A percentile compares a stretch with the other conserved stretches of the same genome.
These are phyloP conservation scores for Schoenoplectus tabernaemontani DNA, from an alignment of 202 grass and related monocot genomes.

Conservation along the genomic window DNA sequence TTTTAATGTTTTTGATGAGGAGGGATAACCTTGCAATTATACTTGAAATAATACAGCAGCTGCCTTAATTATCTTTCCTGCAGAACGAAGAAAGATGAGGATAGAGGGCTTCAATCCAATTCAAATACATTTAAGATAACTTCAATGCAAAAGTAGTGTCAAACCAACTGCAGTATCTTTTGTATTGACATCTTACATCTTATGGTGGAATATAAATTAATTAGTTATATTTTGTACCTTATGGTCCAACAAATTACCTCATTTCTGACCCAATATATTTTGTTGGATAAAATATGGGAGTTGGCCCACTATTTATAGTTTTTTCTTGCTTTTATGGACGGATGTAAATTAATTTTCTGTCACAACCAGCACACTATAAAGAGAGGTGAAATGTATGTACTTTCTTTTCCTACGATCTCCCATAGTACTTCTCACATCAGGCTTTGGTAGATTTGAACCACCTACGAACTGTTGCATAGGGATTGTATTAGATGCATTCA, in stretches of 20 bases:
- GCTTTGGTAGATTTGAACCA: slow-evolving; percentile 54
- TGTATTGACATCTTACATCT: background rate
- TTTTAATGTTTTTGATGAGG: background rate
- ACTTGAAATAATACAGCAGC: background rate
- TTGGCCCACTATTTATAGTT: too few relatives aligned
- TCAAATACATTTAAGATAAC: background rate
- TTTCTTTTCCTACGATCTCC: slow-evolving; percentile 95
- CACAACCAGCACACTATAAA: background rate
- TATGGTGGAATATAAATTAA: background rate
- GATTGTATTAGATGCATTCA: slow-evolving; percentile 39
- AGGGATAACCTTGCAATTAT: slow-evolving; percentile 1
- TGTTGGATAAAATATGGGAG: too few relatives aligned
- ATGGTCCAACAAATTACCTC: too few relatives aligned
- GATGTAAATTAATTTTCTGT: background rate
- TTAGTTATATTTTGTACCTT: background rate
- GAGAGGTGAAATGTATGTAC: slow-evolving; percentile 43
- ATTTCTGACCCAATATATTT: too few relatives aligned
- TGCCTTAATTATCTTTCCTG: slow-evolving; percentile 28
- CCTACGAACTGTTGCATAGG: slow-evolving; percentile 79
- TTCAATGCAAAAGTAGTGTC: background rate
- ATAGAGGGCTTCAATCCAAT: background rate
- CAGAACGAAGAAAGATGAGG: background rate
- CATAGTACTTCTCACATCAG: slow-evolving; percentile 73
- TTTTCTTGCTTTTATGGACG: too few relatives aligned
- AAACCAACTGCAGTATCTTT: background rate